Base-by-base conservation (phyloP, 23 red algal species). In the Gracilaria gracilis region DNA sequence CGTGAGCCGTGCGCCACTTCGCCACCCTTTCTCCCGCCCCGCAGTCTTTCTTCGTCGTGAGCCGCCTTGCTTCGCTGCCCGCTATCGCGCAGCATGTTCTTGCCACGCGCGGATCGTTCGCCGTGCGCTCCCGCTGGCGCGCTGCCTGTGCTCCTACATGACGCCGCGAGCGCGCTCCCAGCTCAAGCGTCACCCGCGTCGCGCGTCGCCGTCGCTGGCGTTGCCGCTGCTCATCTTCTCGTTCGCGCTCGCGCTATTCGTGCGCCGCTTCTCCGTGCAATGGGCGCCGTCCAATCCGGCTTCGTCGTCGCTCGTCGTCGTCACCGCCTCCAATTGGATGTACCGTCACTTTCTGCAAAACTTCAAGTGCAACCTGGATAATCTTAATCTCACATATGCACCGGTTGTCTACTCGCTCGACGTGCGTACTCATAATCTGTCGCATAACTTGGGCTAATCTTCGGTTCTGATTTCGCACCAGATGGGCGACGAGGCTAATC, bases 251-350 rank as follows among this genome's bases (percentile, higher is more conserved):
- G 64, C 32, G 31, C 64, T 69, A 7, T 15, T 32, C 9, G 6
- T 32, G 21, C 59, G 59, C 24, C 59, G 3, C 5, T 24, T 27
- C 21, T 11, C 59, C 4, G 3, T 2, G n/a, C 59, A 24, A 27
- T 32, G 59, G 25, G 7, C 59, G 5, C 24, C n/a, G 9, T 24
- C 59, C n/a, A 32, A 4, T 15, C 59, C 31, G 59, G 59, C 59
- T 6, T 2, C 21, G 0, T 31, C 27, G 59, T 62, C 59, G 59
- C 59, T 62, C n/a, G 24, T 62, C 24, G 84, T 87, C 42, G 84
- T 87, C 21, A 87, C 84, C 13, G 32, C 67, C 27, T 75, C 84
- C 24, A 87, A 87, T 50, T 87, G 64, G 64, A 75, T 87, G 84
- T 75, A 87, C 44, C 84, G 84, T 13, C 42, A 76, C 62, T 74